phyloP scores from a whole-genome alignment of 495 filamentous ascomycete species.

The Choiromyces venosus region DNA sequence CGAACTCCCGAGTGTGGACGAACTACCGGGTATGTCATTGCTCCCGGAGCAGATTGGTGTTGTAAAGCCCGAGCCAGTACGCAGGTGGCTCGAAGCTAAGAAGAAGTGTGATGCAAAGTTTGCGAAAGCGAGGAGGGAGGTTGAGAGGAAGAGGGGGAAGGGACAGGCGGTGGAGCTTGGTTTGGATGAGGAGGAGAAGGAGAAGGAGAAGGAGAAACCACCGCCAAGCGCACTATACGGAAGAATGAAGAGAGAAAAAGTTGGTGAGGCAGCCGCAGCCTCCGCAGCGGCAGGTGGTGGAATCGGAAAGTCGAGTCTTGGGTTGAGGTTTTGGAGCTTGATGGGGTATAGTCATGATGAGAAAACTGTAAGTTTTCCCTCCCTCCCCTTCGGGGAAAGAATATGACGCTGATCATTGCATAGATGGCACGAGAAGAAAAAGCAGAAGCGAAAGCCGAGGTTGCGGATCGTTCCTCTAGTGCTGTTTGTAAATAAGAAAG shows the following conservation, averaged over 20 bases:
- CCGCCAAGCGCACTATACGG: conserved; percentile 79
- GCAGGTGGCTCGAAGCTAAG: conserved; percentile 73
- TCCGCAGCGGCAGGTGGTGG: background rate
- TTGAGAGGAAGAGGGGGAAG: conserved; percentile 63
- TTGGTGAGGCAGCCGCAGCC: conserved; percentile 51
- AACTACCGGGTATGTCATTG: conserved; percentile 60
- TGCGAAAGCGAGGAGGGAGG: conserved; percentile 56
- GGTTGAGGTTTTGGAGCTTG: conserved; percentile 72
- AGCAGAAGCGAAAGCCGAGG: conserved; percentile 2
- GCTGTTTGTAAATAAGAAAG: background rate
- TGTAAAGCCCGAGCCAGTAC: conserved; percentile 70
- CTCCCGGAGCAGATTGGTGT: conserved; percentile 62
- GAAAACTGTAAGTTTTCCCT: conserved; percentile 50
- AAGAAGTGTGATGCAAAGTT: conserved; percentile 66
- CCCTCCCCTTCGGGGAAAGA: background rate
- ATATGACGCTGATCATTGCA: background rate
- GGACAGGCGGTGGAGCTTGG: conserved; percentile 61
- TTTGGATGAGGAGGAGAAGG: conserved; percentile 57
- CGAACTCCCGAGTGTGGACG: conserved; percentile 55
- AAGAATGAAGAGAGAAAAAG: conserved; percentile 52
- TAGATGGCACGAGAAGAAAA: conserved; percentile 23
- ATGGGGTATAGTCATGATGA: conserved; percentile 88
- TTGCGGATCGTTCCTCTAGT: background rate
- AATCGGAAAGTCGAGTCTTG: conserved; percentile 58
- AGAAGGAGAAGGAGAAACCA: conserved; percentile 65